A percentile compares a stretch with the other conserved stretches of the same genome.
Evolutionary conservation across 805 yeast genomes (phyloP).

Genomic region (Barnettozyma sucrosica): DNA sequence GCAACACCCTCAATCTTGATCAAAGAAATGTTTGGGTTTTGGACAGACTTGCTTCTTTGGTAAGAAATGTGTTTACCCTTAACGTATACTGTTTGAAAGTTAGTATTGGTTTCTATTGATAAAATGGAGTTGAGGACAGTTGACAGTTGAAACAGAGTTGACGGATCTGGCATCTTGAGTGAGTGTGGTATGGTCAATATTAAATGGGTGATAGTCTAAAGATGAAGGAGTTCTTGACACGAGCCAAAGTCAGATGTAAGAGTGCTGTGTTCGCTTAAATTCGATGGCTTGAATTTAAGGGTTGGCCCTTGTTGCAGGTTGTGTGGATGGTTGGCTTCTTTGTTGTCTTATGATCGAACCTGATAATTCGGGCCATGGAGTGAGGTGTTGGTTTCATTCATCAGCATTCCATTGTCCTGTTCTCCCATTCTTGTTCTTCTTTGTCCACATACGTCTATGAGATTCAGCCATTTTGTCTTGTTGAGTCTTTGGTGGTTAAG

Average conservation of each 20-base stretch:
- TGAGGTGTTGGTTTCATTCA: neutral
- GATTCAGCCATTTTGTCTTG: conserved; percentile 76
- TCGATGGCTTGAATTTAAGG: too few species aligned
- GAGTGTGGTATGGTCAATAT: neutral
- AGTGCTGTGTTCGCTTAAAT: too few species aligned
- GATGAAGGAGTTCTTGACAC: too few species aligned
- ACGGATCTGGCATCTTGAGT: neutral
- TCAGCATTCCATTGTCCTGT: neutral
- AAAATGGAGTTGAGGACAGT: neutral
- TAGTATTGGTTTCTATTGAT: conserved; percentile 13
- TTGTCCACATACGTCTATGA: conserved; percentile 82
- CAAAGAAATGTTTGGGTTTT: conserved; percentile 97
- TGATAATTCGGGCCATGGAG: too few species aligned
- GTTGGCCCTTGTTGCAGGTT: too few species aligned
- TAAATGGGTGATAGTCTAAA: too few species aligned
- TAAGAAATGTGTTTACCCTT: conserved; percentile 99
- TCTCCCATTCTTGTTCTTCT: conserved; percentile 5
- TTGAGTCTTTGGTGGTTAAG: conserved; percentile 15
- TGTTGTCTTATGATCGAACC: too few species aligned
- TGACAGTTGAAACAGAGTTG: neutral
- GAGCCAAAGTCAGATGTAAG: too few species aligned
- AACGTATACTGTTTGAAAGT: conserved; percentile 75
- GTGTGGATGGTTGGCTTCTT: neutral
- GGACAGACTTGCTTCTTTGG: conserved; percentile 98
- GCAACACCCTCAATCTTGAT: conserved; percentile 96